Base-by-base conservation (phyloP, 2,329 filamentous ascomycete genomes). In the Ceratocystis variospora region DNA sequence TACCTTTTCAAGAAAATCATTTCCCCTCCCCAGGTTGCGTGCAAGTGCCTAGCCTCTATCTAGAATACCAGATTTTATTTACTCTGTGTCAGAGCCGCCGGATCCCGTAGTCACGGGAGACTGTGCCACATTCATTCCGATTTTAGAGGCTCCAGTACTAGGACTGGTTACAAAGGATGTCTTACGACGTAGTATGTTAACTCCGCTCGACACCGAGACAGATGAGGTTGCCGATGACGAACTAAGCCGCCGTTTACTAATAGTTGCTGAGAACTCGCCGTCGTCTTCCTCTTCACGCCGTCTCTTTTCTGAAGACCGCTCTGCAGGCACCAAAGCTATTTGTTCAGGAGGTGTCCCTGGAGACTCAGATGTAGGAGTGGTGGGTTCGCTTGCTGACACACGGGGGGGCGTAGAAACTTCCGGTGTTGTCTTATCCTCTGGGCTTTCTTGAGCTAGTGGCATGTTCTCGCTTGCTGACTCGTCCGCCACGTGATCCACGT, bases 211-310 rank as follows among this genome's bases (percentile, higher is more conserved):
- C 74, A n/a, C 76, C 72, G 77, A 75, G 17, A 77, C 78, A 1
- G 77, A 77, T 6, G 82, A 81, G 66, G 77, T 79, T 15, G 76
- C 78, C 1, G 77, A 77, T 6, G 82, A 81, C 66, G 77, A 79
- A 73, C 81, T 85, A 71, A 83, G 86, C 46, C 84, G 81, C 50
- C 84, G 80, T 72, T 86, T 87, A 72, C 79, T 79, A 62, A 94
- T 96, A 65, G 86, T 86, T n/a, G 66, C 28, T 12, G 63, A 17
- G 3, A 97, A 77, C 72, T 93, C 90, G 70, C 96, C 92, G 66
- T 96, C 92, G n/a, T 78, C 76, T 69, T 96, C 90, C 67, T 96
- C 93, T 73, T 96, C 92, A 71, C 94, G 84, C 61, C 93, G 84
- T 61, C 93, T 87, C 76, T 97, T 97, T 74, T 96, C 90, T 0